Evolutionary conservation across 805 yeast species (phyloP), one percentile per base, ranked within the genome.

Genomic region (Saturnispora ahearnii): DNA sequence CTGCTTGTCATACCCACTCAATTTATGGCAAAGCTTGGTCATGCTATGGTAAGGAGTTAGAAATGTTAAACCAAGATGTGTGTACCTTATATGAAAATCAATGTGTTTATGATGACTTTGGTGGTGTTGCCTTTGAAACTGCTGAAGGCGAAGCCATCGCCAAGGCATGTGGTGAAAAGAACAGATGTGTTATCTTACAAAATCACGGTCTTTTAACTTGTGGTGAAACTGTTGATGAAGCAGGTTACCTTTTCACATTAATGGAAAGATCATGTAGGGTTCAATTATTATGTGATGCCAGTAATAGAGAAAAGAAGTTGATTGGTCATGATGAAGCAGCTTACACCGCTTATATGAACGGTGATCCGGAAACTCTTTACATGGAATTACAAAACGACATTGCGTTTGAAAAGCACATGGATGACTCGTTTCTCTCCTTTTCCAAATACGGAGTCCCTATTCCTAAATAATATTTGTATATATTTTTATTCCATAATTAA

Each of bases 11-110:
- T 64, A 75, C 85, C 10, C 88, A 82, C 59, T 80, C 86, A 3
- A 65, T 72, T 42, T 73, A 73, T 57, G 88, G 87, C 51, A 80
- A 79, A 60, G 78, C 87, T 1, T 82, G 75, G 62, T 77, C 84
- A 2, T 67, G 81, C 0, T 81, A 82, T 59, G 87, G 84, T 34
- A 72, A 71, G 56, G 81, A 80, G 12, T 69, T 86, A 55, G 90
- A 84, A 53, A 86, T 86, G 93, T 59, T 86, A 53, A 84, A 81
- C 66, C 95, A 86, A 68, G 95, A 87, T 57, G 83, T 71, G 4
- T 84, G 90, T 62, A 68, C 72, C 10, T 78, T 87, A 57, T 81
- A 82, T 71, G 76, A 81, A 33, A 68, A 70, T 44, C 93, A 84
- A 54, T 65, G 81, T 1, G 89, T 86, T 3, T 84, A 83, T 64